Evolutionary conservation across 345 rosid genomes (phyloP).

Genomic region (Melaleuca alternifolia): DNA sequence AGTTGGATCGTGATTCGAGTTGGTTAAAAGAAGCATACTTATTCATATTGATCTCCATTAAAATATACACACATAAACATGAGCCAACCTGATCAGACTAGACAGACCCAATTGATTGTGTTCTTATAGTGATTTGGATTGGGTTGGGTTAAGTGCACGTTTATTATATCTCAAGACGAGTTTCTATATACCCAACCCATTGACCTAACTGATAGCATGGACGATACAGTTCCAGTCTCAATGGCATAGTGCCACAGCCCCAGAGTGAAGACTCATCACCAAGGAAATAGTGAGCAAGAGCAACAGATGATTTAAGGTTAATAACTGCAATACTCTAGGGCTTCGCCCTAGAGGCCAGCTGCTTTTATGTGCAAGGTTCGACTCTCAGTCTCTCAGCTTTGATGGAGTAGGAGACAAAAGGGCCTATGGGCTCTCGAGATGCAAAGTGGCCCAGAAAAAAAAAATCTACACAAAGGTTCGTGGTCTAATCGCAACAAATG

Average conservation of each 20-base stretch:
- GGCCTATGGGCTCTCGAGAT: not conserved
- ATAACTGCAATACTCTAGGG: not conserved
- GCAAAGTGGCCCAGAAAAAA: not conserved
- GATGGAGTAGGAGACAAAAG: not conserved
- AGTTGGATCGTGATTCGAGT: no score
- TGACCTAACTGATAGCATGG: not conserved
- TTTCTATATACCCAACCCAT: no score
- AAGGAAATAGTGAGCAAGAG: not conserved
- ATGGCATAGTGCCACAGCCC: not conserved
- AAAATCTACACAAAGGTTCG: not conserved
- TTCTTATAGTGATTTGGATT: no score
- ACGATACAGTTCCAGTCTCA: not conserved
- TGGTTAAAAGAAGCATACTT: no score
- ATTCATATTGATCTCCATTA: no score
- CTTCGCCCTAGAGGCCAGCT: not conserved
- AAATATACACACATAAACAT: no score
- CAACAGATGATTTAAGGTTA: not conserved
- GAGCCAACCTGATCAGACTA: no score
- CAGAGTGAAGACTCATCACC: not conserved
- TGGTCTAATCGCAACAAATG: not conserved
- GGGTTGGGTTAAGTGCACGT: no score
- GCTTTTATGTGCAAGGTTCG: not conserved
- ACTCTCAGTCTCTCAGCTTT: not conserved
- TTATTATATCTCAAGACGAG: no score
- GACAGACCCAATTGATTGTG: no score